Conservation (phyloP, 2,329 filamentous ascomycete genomes). For the Scedosporium boydii region DNA sequence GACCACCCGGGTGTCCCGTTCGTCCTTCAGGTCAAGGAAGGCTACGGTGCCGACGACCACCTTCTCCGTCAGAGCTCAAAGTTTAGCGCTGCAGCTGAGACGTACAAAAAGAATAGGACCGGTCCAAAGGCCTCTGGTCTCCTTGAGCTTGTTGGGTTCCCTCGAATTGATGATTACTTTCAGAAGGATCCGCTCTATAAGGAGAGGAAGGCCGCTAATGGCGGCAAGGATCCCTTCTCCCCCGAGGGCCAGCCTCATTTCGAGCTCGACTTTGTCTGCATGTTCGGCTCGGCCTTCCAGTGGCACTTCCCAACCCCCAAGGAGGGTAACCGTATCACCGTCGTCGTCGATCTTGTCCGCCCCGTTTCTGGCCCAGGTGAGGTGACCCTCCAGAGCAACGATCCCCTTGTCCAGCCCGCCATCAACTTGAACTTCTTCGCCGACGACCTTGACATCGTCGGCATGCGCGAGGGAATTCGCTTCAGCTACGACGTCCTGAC, state of each 20-base stretch:
- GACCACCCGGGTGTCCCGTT: conserved; percentile 38
- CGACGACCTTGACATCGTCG: conserved; percentile 45
- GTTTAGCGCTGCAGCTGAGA: conserved; percentile 21
- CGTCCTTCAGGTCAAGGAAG: conserved; percentile 34
- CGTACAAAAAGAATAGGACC: conserved; percentile 27
- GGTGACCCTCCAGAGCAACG: conserved; percentile 44
- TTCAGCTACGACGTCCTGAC: conserved; percentile 48
- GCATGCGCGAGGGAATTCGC: conserved; percentile 47
- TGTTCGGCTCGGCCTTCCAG: conserved; percentile 42
- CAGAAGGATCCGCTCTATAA: conserved; percentile 37
- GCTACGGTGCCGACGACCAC: conserved; percentile 28
- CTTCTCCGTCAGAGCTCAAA: conserved; percentile 27
- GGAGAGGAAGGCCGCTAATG: conserved; percentile 28
- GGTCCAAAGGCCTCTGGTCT: conserved; percentile 31
- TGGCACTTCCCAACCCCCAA: conserved; percentile 33
- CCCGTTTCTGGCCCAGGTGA: conserved; percentile 35
- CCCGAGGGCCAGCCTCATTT: conserved; percentile 50
- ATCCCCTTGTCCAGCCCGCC: conserved; percentile 47
- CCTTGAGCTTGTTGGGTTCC: conserved; percentile 45
- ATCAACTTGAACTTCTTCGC: conserved; percentile 53
- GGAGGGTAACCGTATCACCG: conserved; percentile 41
- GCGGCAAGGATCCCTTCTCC: conserved; percentile 41
- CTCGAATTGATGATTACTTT: conserved; percentile 45
- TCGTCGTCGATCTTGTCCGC: conserved; percentile 39
- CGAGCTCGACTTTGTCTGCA: conserved; percentile 51